A percentile compares a stretch with the other conserved stretches of the same genome.
Evolutionary conservation across 2,329 filamentous ascomycete species (phyloP).

Genomic region (Ophiocordyceps camponoti-rufipedis): DNA sequence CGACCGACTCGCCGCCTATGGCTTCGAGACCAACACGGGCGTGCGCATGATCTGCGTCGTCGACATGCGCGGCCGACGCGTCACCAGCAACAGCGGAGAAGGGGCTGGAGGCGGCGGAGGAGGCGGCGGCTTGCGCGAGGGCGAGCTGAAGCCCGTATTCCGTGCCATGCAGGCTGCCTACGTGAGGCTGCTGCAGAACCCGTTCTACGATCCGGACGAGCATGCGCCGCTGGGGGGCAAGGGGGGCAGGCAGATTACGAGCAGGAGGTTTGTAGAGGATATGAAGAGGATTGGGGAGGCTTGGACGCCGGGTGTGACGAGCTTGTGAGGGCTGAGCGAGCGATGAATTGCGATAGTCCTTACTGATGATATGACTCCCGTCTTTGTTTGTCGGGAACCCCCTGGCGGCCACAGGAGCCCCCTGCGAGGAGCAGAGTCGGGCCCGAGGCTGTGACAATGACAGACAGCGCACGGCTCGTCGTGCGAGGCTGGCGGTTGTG

Average conservation of each 20-base stretch:
- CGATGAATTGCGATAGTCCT: too few species aligned
- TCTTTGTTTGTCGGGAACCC: too few species aligned
- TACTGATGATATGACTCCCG: too few species aligned
- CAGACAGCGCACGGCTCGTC: not conserved
- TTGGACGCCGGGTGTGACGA: conserved; percentile 60
- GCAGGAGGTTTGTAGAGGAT: conserved; percentile 62
- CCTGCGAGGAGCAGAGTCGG: too few species aligned
- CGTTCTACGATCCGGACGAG: conserved; percentile 84
- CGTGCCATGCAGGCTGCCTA: conserved; percentile 86
- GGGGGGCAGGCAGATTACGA: conserved; percentile 56
- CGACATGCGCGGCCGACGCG: conserved; percentile 63
- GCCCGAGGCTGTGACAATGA: not conserved
- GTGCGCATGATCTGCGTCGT: conserved; percentile 81
- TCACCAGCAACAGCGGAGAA: conserved; percentile 4
- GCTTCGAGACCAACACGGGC: conserved; percentile 91
- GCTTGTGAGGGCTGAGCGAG: conserved; percentile 19
- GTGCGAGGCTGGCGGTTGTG: not conserved
- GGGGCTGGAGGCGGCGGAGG: conserved; percentile 3
- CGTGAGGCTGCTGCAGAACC: conserved; percentile 74
- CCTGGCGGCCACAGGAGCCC: too few species aligned
- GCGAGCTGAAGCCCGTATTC: conserved; percentile 83
- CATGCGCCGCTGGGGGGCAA: conserved; percentile 40
- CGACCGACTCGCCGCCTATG: conserved; percentile 83
- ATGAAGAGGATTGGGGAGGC: conserved; percentile 69
- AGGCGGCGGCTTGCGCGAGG: conserved; percentile 56